phyloP scores from a whole-genome alignment of 1,284 basidiomycete genomes.

The Melampsora larici-populina region DNA sequence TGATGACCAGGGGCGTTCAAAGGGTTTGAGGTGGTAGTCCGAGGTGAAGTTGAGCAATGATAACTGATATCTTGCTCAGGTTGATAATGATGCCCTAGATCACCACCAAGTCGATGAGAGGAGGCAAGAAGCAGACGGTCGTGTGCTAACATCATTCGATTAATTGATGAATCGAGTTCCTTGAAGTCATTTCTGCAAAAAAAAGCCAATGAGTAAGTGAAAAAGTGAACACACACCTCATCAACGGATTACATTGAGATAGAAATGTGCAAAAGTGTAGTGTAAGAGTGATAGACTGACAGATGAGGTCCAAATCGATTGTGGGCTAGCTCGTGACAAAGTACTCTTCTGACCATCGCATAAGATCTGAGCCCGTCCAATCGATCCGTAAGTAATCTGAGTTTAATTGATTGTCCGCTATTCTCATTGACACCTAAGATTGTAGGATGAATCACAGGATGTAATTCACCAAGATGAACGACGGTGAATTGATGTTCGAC shows the following conservation, averaged over 20 bases:
- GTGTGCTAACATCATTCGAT: constrained; percentile 26
- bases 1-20: no score
- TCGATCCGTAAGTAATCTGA: constrained; percentile 28
- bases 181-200: constrained; percentile 24
- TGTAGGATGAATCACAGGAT: constrained; percentile 14
- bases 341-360: constrained; percentile 24
- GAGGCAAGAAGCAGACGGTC: constrained; percentile 16
- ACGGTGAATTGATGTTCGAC: constrained; percentile 11
- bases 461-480: constrained; percentile 13
- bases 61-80: constrained; percentile 1
- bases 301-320: constrained; percentile 26
- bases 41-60: constrained; percentile 17
- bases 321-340: constrained; percentile 35
- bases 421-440: constrained; percentile 26
- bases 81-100: constrained; percentile 33
- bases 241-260: neutral
- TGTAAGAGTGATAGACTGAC: constrained; percentile 19
- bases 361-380: constrained; percentile 18
- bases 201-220: neutral
- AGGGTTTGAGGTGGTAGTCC: no score
- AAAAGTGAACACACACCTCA: neutral
- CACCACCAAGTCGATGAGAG: constrained; percentile 25
- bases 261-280: no score
- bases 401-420: constrained; percentile 16
- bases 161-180: constrained; percentile 21